Percentiles rank a stretch among this genome's conserved stretches.
Conservation (phyloP, 2,329 filamentous ascomycete genomes). For the Cladosporium sp. region DNA sequence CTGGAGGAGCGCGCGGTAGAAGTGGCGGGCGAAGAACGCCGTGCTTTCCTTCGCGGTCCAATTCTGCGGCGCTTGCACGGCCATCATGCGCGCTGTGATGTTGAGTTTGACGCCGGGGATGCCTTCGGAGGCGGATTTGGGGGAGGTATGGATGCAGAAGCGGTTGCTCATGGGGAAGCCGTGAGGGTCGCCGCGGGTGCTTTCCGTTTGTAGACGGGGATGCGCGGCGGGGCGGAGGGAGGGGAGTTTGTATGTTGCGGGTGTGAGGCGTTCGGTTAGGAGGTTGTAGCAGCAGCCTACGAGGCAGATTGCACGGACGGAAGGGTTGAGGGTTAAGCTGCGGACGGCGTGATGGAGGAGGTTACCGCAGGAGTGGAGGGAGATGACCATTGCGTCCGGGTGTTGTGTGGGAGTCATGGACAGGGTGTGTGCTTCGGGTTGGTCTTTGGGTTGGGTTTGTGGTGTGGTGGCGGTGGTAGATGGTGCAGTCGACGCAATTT, state of each 20-base stretch:
- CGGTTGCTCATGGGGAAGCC: slow-evolving; percentile 89
- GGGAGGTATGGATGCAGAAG: slow-evolving; percentile 55
- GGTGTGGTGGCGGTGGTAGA: slow-evolving; percentile 7
- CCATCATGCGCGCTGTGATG: slow-evolving; percentile 97
- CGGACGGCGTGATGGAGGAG: slow-evolving; percentile 92
- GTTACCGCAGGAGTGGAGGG: slow-evolving; percentile 95
- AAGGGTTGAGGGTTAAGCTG: slow-evolving; percentile 78
- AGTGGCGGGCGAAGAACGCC: slow-evolving; percentile 87
- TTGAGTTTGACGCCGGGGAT: slow-evolving; percentile 72
- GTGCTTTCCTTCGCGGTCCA: slow-evolving; percentile 83
- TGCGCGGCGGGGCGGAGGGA: slow-evolving; percentile 70
- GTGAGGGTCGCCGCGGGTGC: slow-evolving; percentile 74
- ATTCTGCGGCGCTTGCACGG: slow-evolving; percentile 90
- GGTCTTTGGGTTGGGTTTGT: slow-evolving; percentile 21
- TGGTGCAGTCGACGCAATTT: slow-evolving; percentile 8
- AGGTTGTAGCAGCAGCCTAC: slow-evolving; percentile 99
- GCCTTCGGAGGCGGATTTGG: slow-evolving; percentile 19
- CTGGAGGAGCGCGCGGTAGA: slow-evolving; percentile 87
- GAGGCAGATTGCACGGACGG: slow-evolving; percentile 86
- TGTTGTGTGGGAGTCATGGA: neutral
- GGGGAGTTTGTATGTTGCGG: slow-evolving; percentile 82
- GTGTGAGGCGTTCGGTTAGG: slow-evolving; percentile 83
- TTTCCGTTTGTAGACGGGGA: slow-evolving; percentile 56
- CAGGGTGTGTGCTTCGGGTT: slow-evolving; percentile 26
- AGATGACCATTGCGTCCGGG: slow-evolving; percentile 74